Percentiles rank a stretch among this genome's conserved stretches.
Conservation (phyloP, 352 stramenopile genomes). For the Pythium scleroteichum region DNA sequence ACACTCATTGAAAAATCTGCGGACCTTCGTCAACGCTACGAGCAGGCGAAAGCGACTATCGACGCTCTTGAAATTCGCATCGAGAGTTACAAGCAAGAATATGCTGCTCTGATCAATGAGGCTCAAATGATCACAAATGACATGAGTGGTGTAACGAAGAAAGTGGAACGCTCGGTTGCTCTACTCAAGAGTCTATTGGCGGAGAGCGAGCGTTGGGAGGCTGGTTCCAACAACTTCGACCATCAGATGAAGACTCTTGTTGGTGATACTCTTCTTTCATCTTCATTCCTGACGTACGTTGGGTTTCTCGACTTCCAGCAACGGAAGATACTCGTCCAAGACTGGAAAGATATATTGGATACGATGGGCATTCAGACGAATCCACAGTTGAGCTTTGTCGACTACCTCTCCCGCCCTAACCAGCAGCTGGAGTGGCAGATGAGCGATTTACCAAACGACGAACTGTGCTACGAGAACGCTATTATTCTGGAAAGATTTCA, state of each 20-base stretch:
- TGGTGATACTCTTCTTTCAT: conserved; percentile 95
- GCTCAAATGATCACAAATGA: conserved; percentile 98
- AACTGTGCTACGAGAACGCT: conserved; percentile 98
- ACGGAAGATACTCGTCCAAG: conserved; percentile 91
- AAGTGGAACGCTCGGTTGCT: conserved; percentile 96
- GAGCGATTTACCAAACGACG: conserved; percentile 95
- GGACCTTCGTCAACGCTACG: conserved; percentile 92
- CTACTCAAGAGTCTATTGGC: conserved; percentile 98
- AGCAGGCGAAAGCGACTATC: conserved; percentile 93
- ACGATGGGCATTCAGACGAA: conserved; percentile 90
- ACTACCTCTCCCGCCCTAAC: conserved; percentile 96
- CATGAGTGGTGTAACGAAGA: conserved; percentile 97
- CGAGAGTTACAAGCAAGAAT: conserved; percentile 98
- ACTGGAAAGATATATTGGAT: conserved; percentile 96
- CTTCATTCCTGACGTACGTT: conserved; percentile 98
- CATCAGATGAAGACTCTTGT: conserved; percentile 96
- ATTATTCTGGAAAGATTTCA: conserved; percentile 98
- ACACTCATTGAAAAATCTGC: conserved; percentile 94
- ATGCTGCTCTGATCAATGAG: conserved; percentile 97
- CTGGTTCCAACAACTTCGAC: conserved; percentile 96
- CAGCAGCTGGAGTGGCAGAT: conserved; percentile 95
- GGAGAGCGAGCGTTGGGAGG: conserved; percentile 98
- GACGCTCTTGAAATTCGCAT: conserved; percentile 95
- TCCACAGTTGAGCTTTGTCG: conserved; percentile 89
- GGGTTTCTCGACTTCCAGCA: conserved; percentile 99